phyloP scores from a whole-genome alignment of 768 basidiomycete species.

The Paxillus involutus region DNA sequence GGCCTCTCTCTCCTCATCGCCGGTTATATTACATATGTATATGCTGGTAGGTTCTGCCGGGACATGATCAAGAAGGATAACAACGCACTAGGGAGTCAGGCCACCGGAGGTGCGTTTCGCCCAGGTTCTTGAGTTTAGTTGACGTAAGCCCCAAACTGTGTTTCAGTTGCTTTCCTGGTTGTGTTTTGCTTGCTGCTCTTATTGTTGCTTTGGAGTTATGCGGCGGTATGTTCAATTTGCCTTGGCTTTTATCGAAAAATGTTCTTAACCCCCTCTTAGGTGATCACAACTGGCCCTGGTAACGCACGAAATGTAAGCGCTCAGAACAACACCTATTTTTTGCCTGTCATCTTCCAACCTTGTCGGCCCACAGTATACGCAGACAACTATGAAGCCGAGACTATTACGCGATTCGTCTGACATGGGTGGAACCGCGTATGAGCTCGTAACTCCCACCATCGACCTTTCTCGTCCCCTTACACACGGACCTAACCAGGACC shows the following conservation, averaged over 20 bases:
- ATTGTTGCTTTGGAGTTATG: slow-evolving; percentile 81
- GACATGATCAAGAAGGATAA: slow-evolving; percentile 58
- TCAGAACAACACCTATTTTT: not conserved
- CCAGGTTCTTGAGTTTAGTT: not conserved
- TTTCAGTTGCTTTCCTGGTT: slow-evolving; percentile 62
- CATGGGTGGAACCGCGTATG: slow-evolving; percentile 29
- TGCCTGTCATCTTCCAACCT: not conserved
- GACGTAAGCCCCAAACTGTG: slow-evolving; percentile 2
- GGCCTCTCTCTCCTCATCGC: slow-evolving; percentile 58
- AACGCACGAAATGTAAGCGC: slow-evolving; percentile 61
- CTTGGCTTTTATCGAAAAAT: not conserved
- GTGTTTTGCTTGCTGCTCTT: slow-evolving; percentile 62
- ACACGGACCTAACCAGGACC: slow-evolving; percentile 12
- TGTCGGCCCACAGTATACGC: slow-evolving; percentile 20
- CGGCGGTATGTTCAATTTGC: slow-evolving; percentile 48
- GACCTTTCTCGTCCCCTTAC: slow-evolving; percentile 11
- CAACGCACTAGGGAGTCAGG: slow-evolving; percentile 45
- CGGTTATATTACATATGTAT: slow-evolving; percentile 75
- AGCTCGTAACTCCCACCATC: slow-evolving; percentile 20
- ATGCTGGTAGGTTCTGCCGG: slow-evolving; percentile 67
- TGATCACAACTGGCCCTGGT: slow-evolving; percentile 67
- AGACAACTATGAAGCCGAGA: slow-evolving; percentile 19
- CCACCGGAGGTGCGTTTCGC: slow-evolving; percentile 64
- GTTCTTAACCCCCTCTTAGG: slow-evolving; percentile 36
- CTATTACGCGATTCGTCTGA: slow-evolving; percentile 20